phyloP scores from a whole-genome alignment of 164 flowering plant species.

The Liquidambar formosana region DNA sequence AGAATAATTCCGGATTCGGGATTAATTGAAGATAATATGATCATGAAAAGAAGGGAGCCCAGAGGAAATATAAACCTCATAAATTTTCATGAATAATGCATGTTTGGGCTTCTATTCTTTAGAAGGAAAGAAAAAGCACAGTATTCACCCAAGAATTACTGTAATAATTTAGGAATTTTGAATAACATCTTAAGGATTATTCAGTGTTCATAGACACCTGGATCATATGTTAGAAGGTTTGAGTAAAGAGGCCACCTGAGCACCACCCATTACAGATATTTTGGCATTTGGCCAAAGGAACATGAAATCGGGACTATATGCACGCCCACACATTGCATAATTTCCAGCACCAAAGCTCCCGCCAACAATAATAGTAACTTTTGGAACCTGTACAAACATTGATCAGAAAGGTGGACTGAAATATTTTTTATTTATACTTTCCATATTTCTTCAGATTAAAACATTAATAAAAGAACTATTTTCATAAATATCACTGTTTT shows the following conservation, averaged over 20 bases:
- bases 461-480: background rate
- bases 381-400: slow-evolving; percentile 69
- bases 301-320: slow-evolving; percentile 93
- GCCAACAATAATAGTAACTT: slow-evolving; percentile 83
- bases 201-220: background rate
- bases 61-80: background rate
- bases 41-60: background rate
- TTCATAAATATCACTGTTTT: background rate
- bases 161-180: background rate
- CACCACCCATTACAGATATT: slow-evolving; percentile 97
- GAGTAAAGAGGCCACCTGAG: slow-evolving; percentile 57
- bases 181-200: background rate
- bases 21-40: background rate
- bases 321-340: slow-evolving; percentile 99
- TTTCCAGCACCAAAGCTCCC: slow-evolving; percentile 99
- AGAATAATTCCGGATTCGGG: background rate
- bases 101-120: background rate
- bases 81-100: too few species aligned
- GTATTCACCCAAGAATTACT: background rate
- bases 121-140: background rate
- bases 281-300: slow-evolving; percentile 97
- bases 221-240: background rate
- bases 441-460: background rate
- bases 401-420: background rate
- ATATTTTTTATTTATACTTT: background rate